phyloP scores from a whole-genome alignment of 148 eudicot genomes.

The Fagopyrum esculentum region DNA sequence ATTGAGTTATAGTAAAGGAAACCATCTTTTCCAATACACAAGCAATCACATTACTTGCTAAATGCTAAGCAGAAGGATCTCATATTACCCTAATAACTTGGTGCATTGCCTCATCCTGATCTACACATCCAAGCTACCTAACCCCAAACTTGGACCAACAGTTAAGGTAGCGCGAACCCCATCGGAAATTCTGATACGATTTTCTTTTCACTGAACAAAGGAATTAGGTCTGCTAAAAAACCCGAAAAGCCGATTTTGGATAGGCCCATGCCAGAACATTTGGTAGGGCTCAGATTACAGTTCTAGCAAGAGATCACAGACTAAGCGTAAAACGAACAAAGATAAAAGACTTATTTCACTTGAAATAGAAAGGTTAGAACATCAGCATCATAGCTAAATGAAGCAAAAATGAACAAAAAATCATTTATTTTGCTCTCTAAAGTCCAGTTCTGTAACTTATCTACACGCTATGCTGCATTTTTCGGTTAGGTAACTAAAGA shows the following conservation, averaged over 20 bases:
- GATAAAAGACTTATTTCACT: too few species aligned
- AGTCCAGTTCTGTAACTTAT: neutral
- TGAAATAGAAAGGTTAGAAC: neutral
- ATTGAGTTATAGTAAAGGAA: conserved; percentile 4
- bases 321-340: too few species aligned
- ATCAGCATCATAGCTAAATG: neutral
- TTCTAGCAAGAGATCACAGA: neutral
- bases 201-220: too few species aligned
- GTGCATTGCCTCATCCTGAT: neutral
- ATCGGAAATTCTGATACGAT: too few species aligned
- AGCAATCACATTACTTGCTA: neutral
- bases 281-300: too few species aligned
- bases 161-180: too few species aligned
- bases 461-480: neutral
- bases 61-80: neutral
- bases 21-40: neutral
- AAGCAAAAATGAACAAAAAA: neutral
- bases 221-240: too few species aligned
- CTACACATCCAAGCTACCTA: neutral
- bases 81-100: neutral
- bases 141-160: neutral
- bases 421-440: neutral
- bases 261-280: too few species aligned
- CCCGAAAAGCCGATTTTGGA: too few species aligned
- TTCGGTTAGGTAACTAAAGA: neutral